phyloP scores from a whole-genome alignment of 257 asterid species.

The Plantago ovata region DNA sequence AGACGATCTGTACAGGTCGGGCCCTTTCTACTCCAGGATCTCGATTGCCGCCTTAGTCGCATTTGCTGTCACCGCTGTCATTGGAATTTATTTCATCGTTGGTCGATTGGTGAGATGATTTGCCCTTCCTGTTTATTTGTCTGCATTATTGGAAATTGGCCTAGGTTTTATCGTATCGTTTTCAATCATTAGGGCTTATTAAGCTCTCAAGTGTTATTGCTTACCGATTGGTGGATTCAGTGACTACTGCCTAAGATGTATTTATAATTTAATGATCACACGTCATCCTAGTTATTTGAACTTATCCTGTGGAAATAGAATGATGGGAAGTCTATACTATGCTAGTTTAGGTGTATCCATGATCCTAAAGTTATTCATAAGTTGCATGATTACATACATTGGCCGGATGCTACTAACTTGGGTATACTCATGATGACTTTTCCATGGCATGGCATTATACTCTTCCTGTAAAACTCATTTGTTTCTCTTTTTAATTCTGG shows the following conservation, averaged over 20 bases:
- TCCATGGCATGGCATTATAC: too few relatives aligned
- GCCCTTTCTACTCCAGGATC: slow-evolving; percentile 57
- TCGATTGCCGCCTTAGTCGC: slow-evolving; percentile 41
- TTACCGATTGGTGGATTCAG: too few relatives aligned
- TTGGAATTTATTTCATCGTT: slow-evolving; percentile 51
- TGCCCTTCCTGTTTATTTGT: not conserved
- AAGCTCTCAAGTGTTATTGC: too few relatives aligned
- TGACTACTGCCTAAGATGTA: too few relatives aligned
- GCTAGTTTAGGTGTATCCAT: not conserved
- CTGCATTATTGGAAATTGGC: not conserved
- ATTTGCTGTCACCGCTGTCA: slow-evolving; percentile 39
- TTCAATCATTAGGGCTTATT: not conserved
- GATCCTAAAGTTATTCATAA: not conserved
- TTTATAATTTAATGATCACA: not conserved
- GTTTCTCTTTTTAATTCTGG: too few relatives aligned
- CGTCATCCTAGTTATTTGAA: slow-evolving; percentile 3
- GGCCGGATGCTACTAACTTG: not conserved
- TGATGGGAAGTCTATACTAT: not conserved
- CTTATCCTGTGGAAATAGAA: slow-evolving; percentile 3
- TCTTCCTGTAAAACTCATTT: too few relatives aligned
- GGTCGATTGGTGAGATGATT: slow-evolving; percentile 59
- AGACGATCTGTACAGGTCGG: slow-evolving; percentile 62
- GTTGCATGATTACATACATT: too few relatives aligned
- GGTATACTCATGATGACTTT: not conserved
- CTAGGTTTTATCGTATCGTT: not conserved